Conservation (phyloP, 768 basidiomycete species). For the Strobilomyces dryophilus region DNA sequence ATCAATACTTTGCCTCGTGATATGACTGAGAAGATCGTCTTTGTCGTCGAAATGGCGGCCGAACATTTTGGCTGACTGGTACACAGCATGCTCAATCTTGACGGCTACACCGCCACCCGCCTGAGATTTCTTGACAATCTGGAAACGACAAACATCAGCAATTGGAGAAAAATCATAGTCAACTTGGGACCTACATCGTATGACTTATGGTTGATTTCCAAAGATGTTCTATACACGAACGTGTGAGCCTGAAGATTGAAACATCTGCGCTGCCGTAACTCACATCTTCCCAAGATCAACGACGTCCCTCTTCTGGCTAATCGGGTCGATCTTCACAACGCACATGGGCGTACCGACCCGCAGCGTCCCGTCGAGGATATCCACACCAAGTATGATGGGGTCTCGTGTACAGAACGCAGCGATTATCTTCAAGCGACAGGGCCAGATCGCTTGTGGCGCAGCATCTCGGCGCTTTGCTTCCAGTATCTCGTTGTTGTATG, state of each 20-base stretch:
- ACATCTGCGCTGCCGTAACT: slow-evolving; percentile 25
- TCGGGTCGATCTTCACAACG: slow-evolving; percentile 88
- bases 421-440: slow-evolving; percentile 88
- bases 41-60: slow-evolving; percentile 96
- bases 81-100: slow-evolving; percentile 97
- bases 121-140: slow-evolving; percentile 91
- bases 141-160: slow-evolving; percentile 4
- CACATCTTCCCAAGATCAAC: slow-evolving; percentile 94
- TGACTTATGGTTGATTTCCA: slow-evolving; percentile 96
- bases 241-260: slow-evolving; percentile 7
- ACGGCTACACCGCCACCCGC: slow-evolving; percentile 96
- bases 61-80: slow-evolving; percentile 93
- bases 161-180: neutral
- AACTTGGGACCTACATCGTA: slow-evolving; percentile 52
- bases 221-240: slow-evolving; percentile 61
- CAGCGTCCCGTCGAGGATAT: slow-evolving; percentile 89
- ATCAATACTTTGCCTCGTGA: slow-evolving; percentile 92
- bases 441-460: slow-evolving; percentile 95
- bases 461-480: slow-evolving; percentile 93
- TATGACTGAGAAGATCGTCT: slow-evolving; percentile 88
- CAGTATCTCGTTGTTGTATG: slow-evolving; percentile 85
- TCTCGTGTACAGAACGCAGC: slow-evolving; percentile 96
- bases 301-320: slow-evolving; percentile 85
- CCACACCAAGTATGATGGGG: slow-evolving; percentile 95
- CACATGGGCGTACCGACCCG: slow-evolving; percentile 92